Evolutionary conservation across 257 asterid species (phyloP).

Genomic region (Paraleonurus japonicus): DNA sequence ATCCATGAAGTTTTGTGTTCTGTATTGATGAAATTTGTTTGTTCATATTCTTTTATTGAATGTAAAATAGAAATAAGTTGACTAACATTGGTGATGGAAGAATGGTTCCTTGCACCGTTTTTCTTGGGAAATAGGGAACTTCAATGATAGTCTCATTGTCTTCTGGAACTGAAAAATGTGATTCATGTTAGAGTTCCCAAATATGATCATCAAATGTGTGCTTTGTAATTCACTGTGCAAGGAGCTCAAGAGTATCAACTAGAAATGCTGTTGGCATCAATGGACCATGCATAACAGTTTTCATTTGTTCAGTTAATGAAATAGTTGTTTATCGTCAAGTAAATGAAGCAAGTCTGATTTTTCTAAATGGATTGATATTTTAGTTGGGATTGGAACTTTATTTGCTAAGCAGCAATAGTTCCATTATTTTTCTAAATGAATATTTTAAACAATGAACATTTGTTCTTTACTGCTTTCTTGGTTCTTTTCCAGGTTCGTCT

Average conservation of each 20-base stretch:
- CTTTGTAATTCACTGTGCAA: not conserved
- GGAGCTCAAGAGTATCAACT: conserved; percentile 11
- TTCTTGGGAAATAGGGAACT: not conserved
- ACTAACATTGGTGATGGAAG: conserved; percentile 6
- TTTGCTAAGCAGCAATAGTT: not conserved
- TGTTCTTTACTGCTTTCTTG: conserved; percentile 18
- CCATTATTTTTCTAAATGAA: not conserved
- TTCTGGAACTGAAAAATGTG: too few species aligned
- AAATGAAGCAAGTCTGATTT: not conserved
- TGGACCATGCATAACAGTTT: not conserved
- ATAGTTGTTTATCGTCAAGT: not conserved
- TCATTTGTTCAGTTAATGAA: not conserved
- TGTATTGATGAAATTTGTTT: not conserved
- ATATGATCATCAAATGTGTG: not conserved
- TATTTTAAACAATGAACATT: conserved; percentile 7
- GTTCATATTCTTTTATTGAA: not conserved
- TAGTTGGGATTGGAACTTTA: not conserved
- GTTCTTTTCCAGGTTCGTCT: conserved; percentile 78
- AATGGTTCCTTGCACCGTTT: not conserved
- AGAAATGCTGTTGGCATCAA: not conserved
- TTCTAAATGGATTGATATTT: conserved; percentile 3
- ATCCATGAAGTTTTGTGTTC: not conserved
- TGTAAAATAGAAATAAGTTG: too few species aligned
- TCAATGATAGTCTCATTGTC: too few species aligned
- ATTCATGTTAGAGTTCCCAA: not conserved